Conservation (phyloP, 2,329 filamentous ascomycete genomes). For the Dothiorella sarmentorum region DNA sequence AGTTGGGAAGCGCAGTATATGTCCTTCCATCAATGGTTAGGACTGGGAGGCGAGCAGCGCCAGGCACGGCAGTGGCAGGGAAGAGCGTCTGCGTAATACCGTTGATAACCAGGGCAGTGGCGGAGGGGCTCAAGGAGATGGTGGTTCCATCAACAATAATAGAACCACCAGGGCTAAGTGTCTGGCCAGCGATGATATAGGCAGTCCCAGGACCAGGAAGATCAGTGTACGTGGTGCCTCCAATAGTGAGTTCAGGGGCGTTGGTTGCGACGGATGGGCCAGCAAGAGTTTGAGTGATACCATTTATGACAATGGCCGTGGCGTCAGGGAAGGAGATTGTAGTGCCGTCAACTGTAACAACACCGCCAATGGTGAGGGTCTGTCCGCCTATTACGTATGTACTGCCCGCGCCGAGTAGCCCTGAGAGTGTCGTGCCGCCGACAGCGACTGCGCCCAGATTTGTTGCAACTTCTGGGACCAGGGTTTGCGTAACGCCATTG, state of each 20-base stretch:
- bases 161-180: slow-evolving; percentile 39
- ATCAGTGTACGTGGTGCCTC: slow-evolving; percentile 28
- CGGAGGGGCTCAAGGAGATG: slow-evolving; percentile 28
- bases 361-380: slow-evolving; percentile 36
- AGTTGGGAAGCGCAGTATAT: neutral
- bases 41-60: slow-evolving; percentile 7
- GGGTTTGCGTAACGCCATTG: slow-evolving; percentile 28
- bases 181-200: slow-evolving; percentile 36
- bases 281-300: slow-evolving; percentile 27
- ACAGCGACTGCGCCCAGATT: slow-evolving; percentile 31
- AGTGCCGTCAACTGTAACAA: slow-evolving; percentile 32
- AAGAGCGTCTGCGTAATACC: slow-evolving; percentile 18
- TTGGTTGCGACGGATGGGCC: slow-evolving; percentile 26
- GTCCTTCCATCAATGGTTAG: slow-evolving; percentile 24
- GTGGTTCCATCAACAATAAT: slow-evolving; percentile 29
- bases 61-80: slow-evolving; percentile 19
- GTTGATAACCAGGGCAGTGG: slow-evolving; percentile 15
- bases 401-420: slow-evolving; percentile 3
- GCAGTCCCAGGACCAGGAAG: slow-evolving; percentile 27
- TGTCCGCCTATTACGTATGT: slow-evolving; percentile 39
- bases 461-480: slow-evolving; percentile 20
- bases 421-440: slow-evolving; percentile 28
- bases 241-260: slow-evolving; percentile 31
- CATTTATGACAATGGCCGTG: slow-evolving; percentile 33
- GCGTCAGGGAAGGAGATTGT: slow-evolving; percentile 34